Evolutionary conservation across 768 basidiomycete genomes (phyloP).

Genomic region (Boletus fagicola): DNA sequence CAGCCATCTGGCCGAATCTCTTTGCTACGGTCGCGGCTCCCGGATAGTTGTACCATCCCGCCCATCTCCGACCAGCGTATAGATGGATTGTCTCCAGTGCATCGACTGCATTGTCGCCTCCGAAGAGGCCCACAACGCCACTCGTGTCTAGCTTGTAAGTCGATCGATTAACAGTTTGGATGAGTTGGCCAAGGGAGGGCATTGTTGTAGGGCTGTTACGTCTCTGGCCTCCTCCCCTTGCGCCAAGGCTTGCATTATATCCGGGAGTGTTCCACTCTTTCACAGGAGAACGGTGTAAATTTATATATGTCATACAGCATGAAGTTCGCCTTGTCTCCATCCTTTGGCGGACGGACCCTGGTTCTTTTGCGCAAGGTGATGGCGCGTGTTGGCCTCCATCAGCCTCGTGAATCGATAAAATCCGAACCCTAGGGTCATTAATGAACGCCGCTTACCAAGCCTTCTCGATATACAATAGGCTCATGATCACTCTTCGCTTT

Average conservation of each 20-base stretch:
- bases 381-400: neutral
- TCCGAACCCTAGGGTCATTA: neutral
- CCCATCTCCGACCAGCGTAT: constrained; percentile 30
- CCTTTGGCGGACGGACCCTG: neutral
- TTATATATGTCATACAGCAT: neutral
- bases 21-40: constrained; percentile 33
- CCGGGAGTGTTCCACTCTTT: neutral
- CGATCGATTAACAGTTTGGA: constrained; percentile 11
- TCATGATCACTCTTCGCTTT: neutral
- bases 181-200: constrained; percentile 12
- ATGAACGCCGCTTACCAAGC: neutral
- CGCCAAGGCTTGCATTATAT: constrained; percentile 9
- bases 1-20: constrained; percentile 32
- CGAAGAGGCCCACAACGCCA: constrained; percentile 35
- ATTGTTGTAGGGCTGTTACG: constrained; percentile 3
- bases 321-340: neutral
- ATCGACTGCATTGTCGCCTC: constrained; percentile 32
- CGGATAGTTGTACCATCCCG: constrained; percentile 39
- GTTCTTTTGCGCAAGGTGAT: neutral
- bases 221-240: neutral
- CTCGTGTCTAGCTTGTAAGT: constrained; percentile 25
- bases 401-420: neutral
- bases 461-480: neutral
- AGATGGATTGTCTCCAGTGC: constrained; percentile 35
- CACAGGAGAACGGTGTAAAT: neutral